phyloP scores from a whole-genome alignment of 257 asterid genomes.

The Forsythia suspensa region DNA sequence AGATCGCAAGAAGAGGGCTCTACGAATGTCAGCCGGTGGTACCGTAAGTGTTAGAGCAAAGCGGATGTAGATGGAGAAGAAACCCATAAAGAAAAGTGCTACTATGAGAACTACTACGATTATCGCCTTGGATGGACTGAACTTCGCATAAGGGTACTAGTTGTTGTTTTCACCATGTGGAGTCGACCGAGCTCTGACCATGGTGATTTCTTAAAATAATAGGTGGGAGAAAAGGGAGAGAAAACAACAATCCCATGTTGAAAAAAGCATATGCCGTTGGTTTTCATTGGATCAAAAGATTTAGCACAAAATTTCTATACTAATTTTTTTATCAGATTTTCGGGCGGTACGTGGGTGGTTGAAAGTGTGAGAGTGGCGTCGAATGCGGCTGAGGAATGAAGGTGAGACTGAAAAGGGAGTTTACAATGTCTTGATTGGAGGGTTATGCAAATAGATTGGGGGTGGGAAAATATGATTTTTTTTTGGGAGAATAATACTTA shows the following conservation, averaged over 20 bases:
- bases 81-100: slow-evolving; percentile 44
- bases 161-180: background rate
- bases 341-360: background rate
- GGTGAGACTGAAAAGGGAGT: background rate
- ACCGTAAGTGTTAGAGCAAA: too few species aligned
- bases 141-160: slow-evolving; percentile 20
- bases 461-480: too few species aligned
- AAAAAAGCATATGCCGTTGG: background rate
- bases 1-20: too few species aligned
- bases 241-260: background rate
- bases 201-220: background rate
- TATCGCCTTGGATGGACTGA: slow-evolving; percentile 50
- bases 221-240: background rate
- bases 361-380: background rate
- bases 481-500: too few species aligned
- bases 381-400: background rate
- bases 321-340: background rate
- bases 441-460: too few species aligned
- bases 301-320: background rate
- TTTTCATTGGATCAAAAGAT: slow-evolving; percentile 2
- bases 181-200: slow-evolving; percentile 30
- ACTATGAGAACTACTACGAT: slow-evolving; percentile 46
- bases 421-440: too few species aligned
- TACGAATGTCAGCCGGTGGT: too few species aligned
- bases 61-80: too few species aligned